Evolutionary conservation across 139 green algal genomes (phyloP).

Genomic region (Coelastrella sp.): DNA sequence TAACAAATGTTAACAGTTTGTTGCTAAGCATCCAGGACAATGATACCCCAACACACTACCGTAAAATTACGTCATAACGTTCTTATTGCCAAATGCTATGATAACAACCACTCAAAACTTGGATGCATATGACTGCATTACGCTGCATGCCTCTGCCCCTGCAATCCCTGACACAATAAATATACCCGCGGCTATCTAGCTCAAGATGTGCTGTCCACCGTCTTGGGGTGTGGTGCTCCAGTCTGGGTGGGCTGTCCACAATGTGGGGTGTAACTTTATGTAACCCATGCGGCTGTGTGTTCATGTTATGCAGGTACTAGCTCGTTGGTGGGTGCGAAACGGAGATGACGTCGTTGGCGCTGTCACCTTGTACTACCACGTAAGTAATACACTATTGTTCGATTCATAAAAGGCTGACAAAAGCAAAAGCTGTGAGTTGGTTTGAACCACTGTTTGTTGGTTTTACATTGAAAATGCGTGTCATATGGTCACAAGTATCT

Average conservation of each 20-base stretch:
- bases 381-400: neutral
- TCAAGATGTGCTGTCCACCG: too few species aligned
- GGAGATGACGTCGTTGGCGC: conserved; percentile 51
- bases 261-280: neutral
- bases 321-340: conserved; percentile 61
- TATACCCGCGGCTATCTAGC: too few species aligned
- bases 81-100: too few species aligned
- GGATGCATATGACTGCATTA: too few species aligned
- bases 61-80: too few species aligned
- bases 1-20: neutral
- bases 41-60: neutral
- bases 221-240: too few species aligned
- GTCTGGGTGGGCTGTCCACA: neutral
- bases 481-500: too few species aligned
- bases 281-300: neutral
- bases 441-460: neutral
- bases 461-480: neutral
- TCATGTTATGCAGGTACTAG: conserved; percentile 41
- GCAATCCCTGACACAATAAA: too few species aligned
- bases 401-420: neutral
- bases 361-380: conserved; percentile 50
- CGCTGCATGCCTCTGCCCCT: too few species aligned
- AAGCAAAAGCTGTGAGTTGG: neutral
- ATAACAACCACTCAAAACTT: too few species aligned
- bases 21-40: neutral